Conservation (phyloP, 192 early-diverging fungal species). For the Gorgonomyces haynaldii region DNA sequence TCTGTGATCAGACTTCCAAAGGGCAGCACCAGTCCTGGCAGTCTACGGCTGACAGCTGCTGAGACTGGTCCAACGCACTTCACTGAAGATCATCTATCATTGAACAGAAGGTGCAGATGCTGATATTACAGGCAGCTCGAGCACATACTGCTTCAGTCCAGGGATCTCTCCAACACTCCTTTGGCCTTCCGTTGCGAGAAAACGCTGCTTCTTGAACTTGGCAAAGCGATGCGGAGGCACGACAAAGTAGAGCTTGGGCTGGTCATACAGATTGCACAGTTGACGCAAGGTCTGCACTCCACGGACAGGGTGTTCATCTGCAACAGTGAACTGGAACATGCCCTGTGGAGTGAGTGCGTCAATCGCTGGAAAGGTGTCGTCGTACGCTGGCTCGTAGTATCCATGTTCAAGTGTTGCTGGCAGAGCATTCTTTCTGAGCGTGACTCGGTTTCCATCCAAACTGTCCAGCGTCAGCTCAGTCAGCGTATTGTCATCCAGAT, state of each 20-base stretch:
- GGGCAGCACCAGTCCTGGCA: too few species aligned
- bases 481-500: constrained; percentile 3
- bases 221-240: constrained; percentile 7
- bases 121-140: constrained; percentile 10
- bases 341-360: constrained; percentile 17
- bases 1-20: too few species aligned
- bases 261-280: constrained; percentile 6
- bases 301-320: constrained; percentile 14
- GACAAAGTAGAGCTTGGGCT: constrained; percentile 7
- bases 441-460: constrained; percentile 6
- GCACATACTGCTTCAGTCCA: constrained; percentile 14
- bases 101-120: too few species aligned
- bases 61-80: too few species aligned
- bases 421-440: constrained; percentile 7
- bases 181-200: constrained; percentile 3
- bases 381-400: constrained; percentile 16
- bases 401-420: constrained; percentile 3
- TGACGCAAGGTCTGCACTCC: constrained; percentile 2
- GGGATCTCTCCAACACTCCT: neutral
- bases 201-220: constrained; percentile 10
- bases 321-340: constrained; percentile 22
- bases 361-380: constrained; percentile 17
- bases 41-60: too few species aligned
- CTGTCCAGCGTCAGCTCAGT: constrained; percentile 6
- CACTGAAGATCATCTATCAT: too few species aligned